A percentile compares a stretch with the other conserved stretches of the same genome.
These are phyloP conservation scores for Camelina laxa DNA, from an alignment of 345 rosid species.

Conservation along the genomic window DNA sequence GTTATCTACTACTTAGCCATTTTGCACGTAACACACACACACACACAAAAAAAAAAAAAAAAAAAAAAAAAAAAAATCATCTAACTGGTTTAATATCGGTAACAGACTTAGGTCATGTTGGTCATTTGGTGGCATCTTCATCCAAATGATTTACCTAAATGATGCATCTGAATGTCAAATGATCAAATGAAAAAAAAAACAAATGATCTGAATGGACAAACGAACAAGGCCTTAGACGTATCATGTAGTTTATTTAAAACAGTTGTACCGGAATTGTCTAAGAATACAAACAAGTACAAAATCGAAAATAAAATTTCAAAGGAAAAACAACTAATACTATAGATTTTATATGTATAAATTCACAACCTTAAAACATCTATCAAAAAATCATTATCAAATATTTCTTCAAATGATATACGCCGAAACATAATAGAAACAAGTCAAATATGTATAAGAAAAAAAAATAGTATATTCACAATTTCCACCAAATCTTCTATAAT, in stretches of 20 bases:
- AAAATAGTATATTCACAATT: background rate
- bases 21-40: too few species aligned
- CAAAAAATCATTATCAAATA: background rate
- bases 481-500: constrained; percentile 31
- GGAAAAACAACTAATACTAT: background rate
- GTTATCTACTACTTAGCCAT: too few species aligned
- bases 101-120: too few species aligned
- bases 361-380: background rate
- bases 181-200: too few species aligned
- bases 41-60: too few species aligned
- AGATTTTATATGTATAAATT: background rate
- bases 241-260: background rate
- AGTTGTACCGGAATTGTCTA: background rate
- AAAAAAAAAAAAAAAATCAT: too few species aligned
- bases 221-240: background rate
- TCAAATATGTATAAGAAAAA: background rate
- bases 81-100: too few species aligned
- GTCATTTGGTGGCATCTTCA: too few species aligned
- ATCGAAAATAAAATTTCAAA: background rate
- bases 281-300: background rate
- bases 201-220: too few species aligned
- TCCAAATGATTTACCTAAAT: too few species aligned
- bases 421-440: background rate
- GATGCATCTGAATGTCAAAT: too few species aligned
- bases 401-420: background rate